phyloP scores from a whole-genome alignment of 2,329 filamentous ascomycete genomes.

The Hypoxylon sp. region DNA sequence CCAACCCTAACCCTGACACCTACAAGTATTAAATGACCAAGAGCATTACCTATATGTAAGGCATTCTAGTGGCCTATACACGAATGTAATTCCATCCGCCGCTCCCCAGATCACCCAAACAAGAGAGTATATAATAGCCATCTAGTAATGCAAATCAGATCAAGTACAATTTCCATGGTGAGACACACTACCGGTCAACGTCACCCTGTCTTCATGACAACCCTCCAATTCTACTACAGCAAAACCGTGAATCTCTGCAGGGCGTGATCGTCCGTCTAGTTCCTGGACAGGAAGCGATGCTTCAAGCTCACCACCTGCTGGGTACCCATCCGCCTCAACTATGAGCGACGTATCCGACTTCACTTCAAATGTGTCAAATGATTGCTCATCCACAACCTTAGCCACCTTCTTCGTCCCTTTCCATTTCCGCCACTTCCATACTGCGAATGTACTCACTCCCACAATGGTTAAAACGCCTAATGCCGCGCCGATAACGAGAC shows the following conservation, averaged over 20 bases:
- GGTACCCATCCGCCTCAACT: neutral
- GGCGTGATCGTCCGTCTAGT: neutral
- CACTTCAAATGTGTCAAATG: neutral
- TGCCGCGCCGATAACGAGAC: neutral
- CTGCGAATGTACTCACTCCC: neutral
- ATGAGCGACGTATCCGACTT: neutral
- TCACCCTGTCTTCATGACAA: neutral
- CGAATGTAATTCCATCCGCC: neutral
- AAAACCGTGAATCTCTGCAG: neutral
- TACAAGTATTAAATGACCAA: neutral
- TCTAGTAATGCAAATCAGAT: neutral
- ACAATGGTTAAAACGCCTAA: neutral
- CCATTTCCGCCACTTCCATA: neutral
- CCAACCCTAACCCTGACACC: neutral
- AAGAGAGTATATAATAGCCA: neutral
- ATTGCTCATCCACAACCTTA: neutral
- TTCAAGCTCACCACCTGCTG: neutral
- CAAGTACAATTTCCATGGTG: neutral
- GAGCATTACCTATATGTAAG: neutral
- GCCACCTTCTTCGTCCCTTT: neutral
- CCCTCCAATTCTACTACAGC: neutral
- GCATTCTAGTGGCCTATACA: neutral
- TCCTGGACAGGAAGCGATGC: neutral
- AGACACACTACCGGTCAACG: neutral
- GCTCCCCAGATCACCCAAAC: neutral